These are phyloP conservation scores for Monilinia vaccinii-corymbosi DNA, from an alignment of 2,329 filamentous ascomycete genomes.

Conservation along the genomic window DNA sequence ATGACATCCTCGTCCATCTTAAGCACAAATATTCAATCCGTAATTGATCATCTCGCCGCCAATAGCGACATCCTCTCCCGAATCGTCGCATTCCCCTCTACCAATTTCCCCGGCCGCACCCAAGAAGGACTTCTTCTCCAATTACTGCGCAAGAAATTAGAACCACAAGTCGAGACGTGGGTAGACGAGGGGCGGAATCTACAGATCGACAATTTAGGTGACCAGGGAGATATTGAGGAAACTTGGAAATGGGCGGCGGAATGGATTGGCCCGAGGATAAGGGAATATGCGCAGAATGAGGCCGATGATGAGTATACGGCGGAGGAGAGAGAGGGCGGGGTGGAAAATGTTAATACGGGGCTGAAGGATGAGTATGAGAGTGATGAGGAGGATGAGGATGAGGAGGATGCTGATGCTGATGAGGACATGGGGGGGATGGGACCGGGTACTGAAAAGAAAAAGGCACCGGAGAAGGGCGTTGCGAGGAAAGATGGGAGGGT, in stretches of 20 bases:
- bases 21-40: slow-evolving; percentile 57
- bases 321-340: slow-evolving; percentile 57
- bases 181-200: slow-evolving; percentile 53
- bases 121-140: slow-evolving; percentile 58
- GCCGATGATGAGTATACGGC: slow-evolving; percentile 61
- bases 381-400: slow-evolving; percentile 42
- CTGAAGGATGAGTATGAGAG: slow-evolving; percentile 49
- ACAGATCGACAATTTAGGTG: slow-evolving; percentile 17
- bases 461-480: slow-evolving; percentile 6
- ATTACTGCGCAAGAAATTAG: slow-evolving; percentile 74
- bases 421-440: slow-evolving; percentile 42
- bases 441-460: slow-evolving; percentile 18
- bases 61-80: slow-evolving; percentile 59
- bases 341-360: slow-evolving; percentile 65
- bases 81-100: slow-evolving; percentile 66
- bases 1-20: slow-evolving; percentile 65
- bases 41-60: slow-evolving; percentile 56
- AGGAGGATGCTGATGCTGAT: slow-evolving; percentile 42
- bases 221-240: slow-evolving; percentile 42
- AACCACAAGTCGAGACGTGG: slow-evolving; percentile 66
- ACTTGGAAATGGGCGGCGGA: slow-evolving; percentile 43
- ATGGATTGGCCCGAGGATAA: slow-evolving; percentile 35
- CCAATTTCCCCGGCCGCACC: slow-evolving; percentile 62
- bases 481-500: slow-evolving; percentile 17
- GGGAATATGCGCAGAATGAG: slow-evolving; percentile 36